Evolutionary conservation across 78 protist genomes (phyloP), one percentile per base, ranked within the genome.

Genomic region (Dictyostelium firmibasis): DNA sequence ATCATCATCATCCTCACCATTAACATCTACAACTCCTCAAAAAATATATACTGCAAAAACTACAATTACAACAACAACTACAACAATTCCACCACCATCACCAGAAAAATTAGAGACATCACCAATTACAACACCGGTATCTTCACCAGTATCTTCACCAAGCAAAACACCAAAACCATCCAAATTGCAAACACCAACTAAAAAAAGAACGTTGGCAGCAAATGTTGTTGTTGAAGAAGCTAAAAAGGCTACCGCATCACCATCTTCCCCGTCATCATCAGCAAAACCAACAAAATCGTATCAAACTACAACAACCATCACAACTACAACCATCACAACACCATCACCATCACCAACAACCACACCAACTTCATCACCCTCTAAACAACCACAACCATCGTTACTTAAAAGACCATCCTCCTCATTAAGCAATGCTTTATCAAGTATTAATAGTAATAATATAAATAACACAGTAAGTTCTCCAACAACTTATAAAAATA

Each of bases 381-480:
- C 36, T 3, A 25, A 62, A 79, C 33, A 62, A 47, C 29, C 69
- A 16, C 53, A 38, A 79, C 27, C 85, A 79, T 79, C 85, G 14
- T 47, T 27, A 79, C 36, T 47, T 16, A 79, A 38, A 79, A 79
- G 85, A 50, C 69, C 85, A 14, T 29, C 69, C 10, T 77, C 83
- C 20, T 43, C 50, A 35, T 41, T 77, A 38, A 77, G 31, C 11
- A 29, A n/a, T 20, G 9, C 85, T 23, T 25, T 64, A 50, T 8
- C 85, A 10, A 11, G 62, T 5, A 1, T 3, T 3, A n/a, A 11
- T 47, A 18, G 18, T 50, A 47, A 4, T n/a, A 4, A 44, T n/a
- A n/a, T n/a, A n/a, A n/a, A n/a, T 5, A 33, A 33, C 35, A 7
- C 64, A 36, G 31, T 50, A 57, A 31, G 6, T 4, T 14, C 60